Percentiles rank a stretch among this genome's conserved stretches.
These are phyloP conservation scores for Neopestalotiopsis clavispora DNA, from an alignment of 2,329 filamentous ascomycete species.

Conservation along the genomic window DNA sequence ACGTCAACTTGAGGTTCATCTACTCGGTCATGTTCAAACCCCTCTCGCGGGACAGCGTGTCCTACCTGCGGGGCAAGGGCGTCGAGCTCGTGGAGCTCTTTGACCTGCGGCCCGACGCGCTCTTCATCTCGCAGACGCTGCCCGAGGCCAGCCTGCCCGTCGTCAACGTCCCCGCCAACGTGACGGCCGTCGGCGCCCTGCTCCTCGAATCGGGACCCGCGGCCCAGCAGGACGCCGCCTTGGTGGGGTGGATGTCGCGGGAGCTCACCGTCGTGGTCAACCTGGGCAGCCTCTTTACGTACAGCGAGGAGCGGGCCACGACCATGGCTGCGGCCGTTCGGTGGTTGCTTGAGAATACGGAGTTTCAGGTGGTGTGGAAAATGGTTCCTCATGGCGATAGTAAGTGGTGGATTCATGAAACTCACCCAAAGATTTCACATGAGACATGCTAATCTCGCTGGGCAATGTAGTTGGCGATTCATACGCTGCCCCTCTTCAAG, in stretches of 20 bases:
- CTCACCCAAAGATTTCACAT: not conserved
- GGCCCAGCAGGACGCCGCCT: slow-evolving; percentile 30
- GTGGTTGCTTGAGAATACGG: not conserved
- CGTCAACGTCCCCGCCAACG: slow-evolving; percentile 25
- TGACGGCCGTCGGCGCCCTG: slow-evolving; percentile 29
- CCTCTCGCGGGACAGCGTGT: slow-evolving; percentile 6
- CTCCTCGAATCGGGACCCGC: slow-evolving; percentile 24
- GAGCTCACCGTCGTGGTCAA: slow-evolving; percentile 33
- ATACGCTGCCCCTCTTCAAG: not conserved
- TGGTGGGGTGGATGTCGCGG: slow-evolving; percentile 27
- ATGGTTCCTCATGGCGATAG: not conserved
- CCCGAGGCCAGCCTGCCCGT: slow-evolving; percentile 31
- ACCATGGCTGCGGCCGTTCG: slow-evolving; percentile 33
- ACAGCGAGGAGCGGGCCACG: slow-evolving; percentile 27
- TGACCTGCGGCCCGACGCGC: slow-evolving; percentile 24
- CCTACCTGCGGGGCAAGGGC: slow-evolving; percentile 25
- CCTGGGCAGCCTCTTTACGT: slow-evolving; percentile 29
- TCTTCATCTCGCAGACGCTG: slow-evolving; percentile 32
- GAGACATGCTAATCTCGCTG: not conserved
- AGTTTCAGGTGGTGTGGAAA: slow-evolving; percentile 41
- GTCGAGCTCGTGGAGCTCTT: slow-evolving; percentile 25
- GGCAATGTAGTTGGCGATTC: not conserved
- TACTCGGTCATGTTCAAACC: slow-evolving; percentile 18
- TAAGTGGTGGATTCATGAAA: not conserved
- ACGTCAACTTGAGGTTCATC: slow-evolving; percentile 17